Evolutionary conservation across 768 basidiomycete species (phyloP), one percentile per base, ranked within the genome.

Genomic region (Mycena pura): DNA sequence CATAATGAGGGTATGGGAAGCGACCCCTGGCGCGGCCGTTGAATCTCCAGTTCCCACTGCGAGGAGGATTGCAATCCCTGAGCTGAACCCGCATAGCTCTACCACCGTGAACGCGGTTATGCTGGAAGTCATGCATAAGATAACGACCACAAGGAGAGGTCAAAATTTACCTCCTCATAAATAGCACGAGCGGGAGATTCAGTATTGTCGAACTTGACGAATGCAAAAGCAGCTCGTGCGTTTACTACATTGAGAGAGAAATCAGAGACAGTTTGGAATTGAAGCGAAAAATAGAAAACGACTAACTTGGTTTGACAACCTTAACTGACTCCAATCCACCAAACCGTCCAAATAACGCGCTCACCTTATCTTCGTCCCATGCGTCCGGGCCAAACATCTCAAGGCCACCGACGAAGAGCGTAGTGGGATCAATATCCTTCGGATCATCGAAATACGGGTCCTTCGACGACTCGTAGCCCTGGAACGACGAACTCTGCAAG

Each of bases 321-420:
- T 86, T 88, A 40, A 92, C 80, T 53, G 77, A 82, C 64, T 88
- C 85, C 9, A 93, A 77, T 1, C 82, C 82, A 10, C 87, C 89
- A 66, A 86, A 93, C 68, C 80, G 81, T 21, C 78, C 77, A 69
- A 93, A 93, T 44, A 90, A 77, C 7, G 71, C 68, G 28, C 73
- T 76, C 31, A 93, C 78, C 62, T 82, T 87, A 9, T 78, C 79
- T 68, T 93, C 90, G 43, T 87, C 83, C 92, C 91, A 93, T 7
- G 84, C 83, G 25, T 78, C 78, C 3, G 85, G 79, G 6, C 86
- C 88, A 66, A 79, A 80, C 68, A 85, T 82, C 66, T 89, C 87
- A 41, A 93, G 78, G 5, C 90, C 90, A 7, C 92, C 91, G 27
- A 92, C 88, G 70, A 92, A 93, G 27, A 93, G 78, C 2, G 89